phyloP scores from a whole-genome alignment of 2,329 filamentous ascomycete species.

The Penicillium hesseltinei region DNA sequence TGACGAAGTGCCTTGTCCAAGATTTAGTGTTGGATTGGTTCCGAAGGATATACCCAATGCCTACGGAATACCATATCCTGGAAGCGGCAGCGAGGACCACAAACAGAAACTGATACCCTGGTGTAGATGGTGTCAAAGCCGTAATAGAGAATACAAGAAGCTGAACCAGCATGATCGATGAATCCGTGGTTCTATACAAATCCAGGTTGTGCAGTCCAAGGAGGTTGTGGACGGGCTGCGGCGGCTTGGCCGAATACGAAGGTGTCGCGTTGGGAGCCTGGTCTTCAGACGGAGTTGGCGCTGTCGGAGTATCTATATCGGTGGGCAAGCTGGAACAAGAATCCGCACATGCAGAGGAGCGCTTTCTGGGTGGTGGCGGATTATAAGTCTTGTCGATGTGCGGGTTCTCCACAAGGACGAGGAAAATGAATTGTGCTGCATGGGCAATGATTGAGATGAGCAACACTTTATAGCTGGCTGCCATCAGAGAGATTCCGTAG shows the following conservation, averaged over 20 bases:
- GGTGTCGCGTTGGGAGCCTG: constrained; percentile 36
- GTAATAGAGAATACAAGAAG: constrained; percentile 73
- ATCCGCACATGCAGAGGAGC: constrained; percentile 33
- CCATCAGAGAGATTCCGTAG: constrained; percentile 98
- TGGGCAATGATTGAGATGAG: constrained; percentile 96
- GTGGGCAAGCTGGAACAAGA: constrained; percentile 28
- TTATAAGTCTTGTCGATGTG: constrained; percentile 99
- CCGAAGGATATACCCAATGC: constrained; percentile 80
- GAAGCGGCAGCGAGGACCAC: constrained; percentile 75
- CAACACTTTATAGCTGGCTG: constrained; percentile 93
- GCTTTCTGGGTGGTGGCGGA: constrained; percentile 70
- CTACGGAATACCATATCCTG: constrained; percentile 89
- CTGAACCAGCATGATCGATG: constrained; percentile 72
- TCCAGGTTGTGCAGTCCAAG: constrained; percentile 83
- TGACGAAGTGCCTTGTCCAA: constrained; percentile 97
- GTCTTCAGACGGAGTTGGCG: constrained; percentile 37
- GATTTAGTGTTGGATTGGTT: constrained; percentile 85
- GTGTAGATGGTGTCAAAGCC: constrained; percentile 72
- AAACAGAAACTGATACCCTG: constrained; percentile 73
- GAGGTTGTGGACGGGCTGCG: constrained; percentile 74
- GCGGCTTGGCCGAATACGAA: constrained; percentile 50
- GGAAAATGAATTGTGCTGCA: constrained; percentile 88
- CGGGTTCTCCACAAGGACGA: constrained; percentile 88
- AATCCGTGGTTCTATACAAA: constrained; percentile 81
- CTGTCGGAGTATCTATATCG: constrained; percentile 33